Base-by-base conservation (phyloP, 352 stramenopile species). In the Thraustochytrium sp. region DNA sequence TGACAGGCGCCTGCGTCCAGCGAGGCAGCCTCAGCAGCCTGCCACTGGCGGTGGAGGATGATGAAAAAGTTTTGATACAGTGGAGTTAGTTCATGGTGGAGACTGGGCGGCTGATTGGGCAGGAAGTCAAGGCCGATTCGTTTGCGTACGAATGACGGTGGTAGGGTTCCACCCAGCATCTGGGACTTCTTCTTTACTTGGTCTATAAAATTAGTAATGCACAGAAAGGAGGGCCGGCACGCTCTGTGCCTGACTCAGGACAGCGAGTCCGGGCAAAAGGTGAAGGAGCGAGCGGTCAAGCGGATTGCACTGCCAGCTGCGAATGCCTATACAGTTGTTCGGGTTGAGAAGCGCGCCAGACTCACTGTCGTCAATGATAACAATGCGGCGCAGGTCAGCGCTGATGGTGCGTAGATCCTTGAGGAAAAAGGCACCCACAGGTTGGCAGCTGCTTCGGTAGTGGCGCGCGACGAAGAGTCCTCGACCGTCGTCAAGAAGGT, bases 261-360 rank as follows among this genome's bases (percentile, higher is more conserved):
- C 88, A 23, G 88, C 89, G 68, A 99, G 90, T 77, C 99, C 98
- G 21, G 92, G 91, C 61, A 98, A 88, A 38, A 99, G 86, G 62
- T 98, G 98, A 56, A 98, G 85, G 61, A 99, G 89, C 82, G 99
- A 96, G n/a, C 91, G 92, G 86, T 99, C 97, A 21, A 87, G 86
- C 73, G 93, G 91, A 89, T 99, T 95, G 84, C 98, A 94, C 89
- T 98, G 99, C 96, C 96, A 99, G 40, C 92, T 98, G 88, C 98
- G 94, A 82, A 99, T 99, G 55, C 96, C 96, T 44, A 99, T 97
- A 42, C 95, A 96, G 89, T 99, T 99, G 88, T 97, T 95, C 8
- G 97, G 91, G 86, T 99, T 95, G 88, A 98, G 99, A 2, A 94
- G 95, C 88, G 98, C 99, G 0, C 96, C 97, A 85, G 99, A 95